Percentiles rank a stretch among this genome's conserved stretches.
These are phyloP conservation scores for Clonostachys solani DNA, from an alignment of 2,329 filamentous ascomycete species.

Conservation along the genomic window DNA sequence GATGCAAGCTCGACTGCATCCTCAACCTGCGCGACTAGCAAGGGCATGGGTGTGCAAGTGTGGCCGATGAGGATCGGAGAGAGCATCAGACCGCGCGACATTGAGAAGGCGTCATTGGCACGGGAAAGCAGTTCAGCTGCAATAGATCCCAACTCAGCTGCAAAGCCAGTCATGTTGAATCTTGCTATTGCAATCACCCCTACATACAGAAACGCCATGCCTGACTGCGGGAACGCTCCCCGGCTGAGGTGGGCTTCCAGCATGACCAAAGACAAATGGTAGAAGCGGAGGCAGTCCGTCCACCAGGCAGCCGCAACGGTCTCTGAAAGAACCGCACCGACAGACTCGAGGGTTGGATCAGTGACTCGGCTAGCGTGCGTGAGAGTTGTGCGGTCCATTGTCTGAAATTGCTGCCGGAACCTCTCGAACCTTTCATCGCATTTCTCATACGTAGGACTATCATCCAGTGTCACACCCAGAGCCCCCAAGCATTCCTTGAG, in stretches of 20 bases:
- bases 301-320: constrained; percentile 69
- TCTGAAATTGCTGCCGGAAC: constrained; percentile 54
- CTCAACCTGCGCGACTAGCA: constrained; percentile 57
- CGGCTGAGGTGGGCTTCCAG: constrained; percentile 59
- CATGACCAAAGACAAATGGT: constrained; percentile 64
- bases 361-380: constrained; percentile 34
- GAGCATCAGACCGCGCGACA: constrained; percentile 65
- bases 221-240: constrained; percentile 66
- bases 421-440: constrained; percentile 73
- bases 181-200: constrained; percentile 63
- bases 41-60: constrained; percentile 56
- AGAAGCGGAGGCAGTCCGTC: constrained; percentile 69
- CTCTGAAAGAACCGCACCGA: constrained; percentile 69
- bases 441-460: constrained; percentile 66
- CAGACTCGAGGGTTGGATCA: constrained; percentile 52
- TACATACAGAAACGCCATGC: constrained; percentile 63
- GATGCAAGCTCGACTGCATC: constrained; percentile 63
- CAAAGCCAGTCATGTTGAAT: constrained; percentile 67
- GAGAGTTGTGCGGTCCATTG: constrained; percentile 45
- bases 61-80: constrained; percentile 69
- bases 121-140: constrained; percentile 61
- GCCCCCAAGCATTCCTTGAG: constrained; percentile 68
- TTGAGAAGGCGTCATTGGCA: constrained; percentile 59
- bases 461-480: constrained; percentile 62
- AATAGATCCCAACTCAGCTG: constrained; percentile 58